A percentile compares a stretch with the other conserved stretches of the same genome.
These are phyloP conservation scores for Ogataea hybrid DNA, from an alignment of 1,139 yeast genomes.

Conservation along the genomic window DNA sequence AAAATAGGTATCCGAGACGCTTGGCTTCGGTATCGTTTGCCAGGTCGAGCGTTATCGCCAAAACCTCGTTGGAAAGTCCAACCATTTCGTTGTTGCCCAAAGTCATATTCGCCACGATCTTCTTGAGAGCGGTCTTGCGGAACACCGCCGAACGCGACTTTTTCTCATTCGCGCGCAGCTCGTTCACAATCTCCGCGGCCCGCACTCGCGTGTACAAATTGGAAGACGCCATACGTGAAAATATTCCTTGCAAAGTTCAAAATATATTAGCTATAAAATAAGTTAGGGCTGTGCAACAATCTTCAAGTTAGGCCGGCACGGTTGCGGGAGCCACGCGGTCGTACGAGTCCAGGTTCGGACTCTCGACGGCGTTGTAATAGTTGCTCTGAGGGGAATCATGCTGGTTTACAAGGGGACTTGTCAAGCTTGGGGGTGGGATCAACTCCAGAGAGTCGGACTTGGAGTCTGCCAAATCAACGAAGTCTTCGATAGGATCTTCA, in stretches of 20 bases:
- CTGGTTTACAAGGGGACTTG: not conserved
- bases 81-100: constrained; percentile 80
- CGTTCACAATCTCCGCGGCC: constrained; percentile 26
- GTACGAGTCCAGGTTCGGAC: constrained; percentile 1
- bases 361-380: constrained; percentile 3
- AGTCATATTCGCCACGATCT: constrained; percentile 79
- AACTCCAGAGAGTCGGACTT: constrained; percentile 4
- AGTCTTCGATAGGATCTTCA: constrained; percentile 29
- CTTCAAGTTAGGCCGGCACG: constrained; percentile 1
- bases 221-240: constrained; percentile 25
- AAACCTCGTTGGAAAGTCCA: constrained; percentile 62
- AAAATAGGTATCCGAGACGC: constrained; percentile 61
- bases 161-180: constrained; percentile 26
- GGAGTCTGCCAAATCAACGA: constrained; percentile 16
- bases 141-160: constrained; percentile 29
- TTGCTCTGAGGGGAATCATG: not conserved
- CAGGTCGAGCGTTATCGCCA: constrained; percentile 47
- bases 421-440: not conserved
- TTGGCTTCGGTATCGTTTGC: constrained; percentile 67
- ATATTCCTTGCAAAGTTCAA: not conserved
- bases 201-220: constrained; percentile 26
- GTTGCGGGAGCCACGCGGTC: constrained; percentile 1
- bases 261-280: not conserved
- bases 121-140: constrained; percentile 65
- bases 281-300: not conserved